Percentiles rank a stretch among this genome's conserved stretches.
Evolutionary conservation across 768 basidiomycete species (phyloP).

Genomic region (Grammothele lineata): DNA sequence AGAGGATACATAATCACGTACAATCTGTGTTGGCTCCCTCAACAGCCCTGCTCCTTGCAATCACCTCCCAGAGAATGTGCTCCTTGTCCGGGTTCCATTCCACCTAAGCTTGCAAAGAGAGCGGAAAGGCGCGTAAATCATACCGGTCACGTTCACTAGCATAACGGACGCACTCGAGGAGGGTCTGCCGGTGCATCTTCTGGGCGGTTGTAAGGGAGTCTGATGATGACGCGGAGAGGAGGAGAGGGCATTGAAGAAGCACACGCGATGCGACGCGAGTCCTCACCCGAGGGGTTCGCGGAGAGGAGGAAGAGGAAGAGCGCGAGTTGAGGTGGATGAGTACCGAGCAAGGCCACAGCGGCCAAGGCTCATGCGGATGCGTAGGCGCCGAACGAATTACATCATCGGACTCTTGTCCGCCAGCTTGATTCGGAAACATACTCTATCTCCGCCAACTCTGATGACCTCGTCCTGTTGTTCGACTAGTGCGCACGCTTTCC

Average conservation of each 20-base stretch:
- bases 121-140: neutral
- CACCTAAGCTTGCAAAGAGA: constrained; percentile 43
- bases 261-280: too few species aligned
- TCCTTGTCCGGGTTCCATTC: constrained; percentile 86
- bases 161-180: constrained; percentile 50
- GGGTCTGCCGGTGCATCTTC: constrained; percentile 65
- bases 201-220: constrained; percentile 75
- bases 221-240: constrained; percentile 61
- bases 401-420: too few species aligned
- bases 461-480: too few species aligned
- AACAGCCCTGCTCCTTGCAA: constrained; percentile 68
- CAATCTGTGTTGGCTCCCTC: constrained; percentile 81
- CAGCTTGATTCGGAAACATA: too few species aligned
- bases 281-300: too few species aligned
- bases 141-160: neutral
- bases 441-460: too few species aligned
- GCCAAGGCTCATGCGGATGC: too few species aligned
- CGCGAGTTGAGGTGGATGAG: too few species aligned
- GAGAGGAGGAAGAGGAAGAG: too few species aligned
- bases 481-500: too few species aligned
- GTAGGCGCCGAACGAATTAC: too few species aligned
- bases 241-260: constrained; percentile 10
- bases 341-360: too few species aligned
- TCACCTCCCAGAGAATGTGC: constrained; percentile 82
- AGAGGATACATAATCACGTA: constrained; percentile 36